These are phyloP conservation scores for Nicotiana obtusifolia DNA, from an alignment of 257 asterid species.

Conservation along the genomic window DNA sequence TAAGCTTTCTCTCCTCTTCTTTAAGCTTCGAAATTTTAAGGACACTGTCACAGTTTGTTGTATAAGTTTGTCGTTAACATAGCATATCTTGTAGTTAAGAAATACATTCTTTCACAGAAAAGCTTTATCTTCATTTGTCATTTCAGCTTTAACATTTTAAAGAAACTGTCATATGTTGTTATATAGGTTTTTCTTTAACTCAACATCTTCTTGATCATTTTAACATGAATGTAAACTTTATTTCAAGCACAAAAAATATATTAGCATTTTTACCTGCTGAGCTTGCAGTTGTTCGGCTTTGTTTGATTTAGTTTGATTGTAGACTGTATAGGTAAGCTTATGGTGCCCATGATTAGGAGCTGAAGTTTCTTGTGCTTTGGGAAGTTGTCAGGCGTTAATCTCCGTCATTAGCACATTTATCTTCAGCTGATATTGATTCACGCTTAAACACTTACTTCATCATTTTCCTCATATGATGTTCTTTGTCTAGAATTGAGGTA, in stretches of 20 bases:
- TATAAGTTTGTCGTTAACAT: not conserved
- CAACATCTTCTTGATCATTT: not conserved
- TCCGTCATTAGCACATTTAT: not conserved
- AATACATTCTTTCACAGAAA: not conserved
- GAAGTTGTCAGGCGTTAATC: not conserved
- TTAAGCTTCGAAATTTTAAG: not conserved
- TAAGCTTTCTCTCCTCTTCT: not conserved
- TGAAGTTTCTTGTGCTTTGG: not conserved
- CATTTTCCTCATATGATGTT: not conserved
- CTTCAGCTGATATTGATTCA: not conserved
- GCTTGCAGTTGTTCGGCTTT: not conserved
- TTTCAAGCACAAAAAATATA: not conserved
- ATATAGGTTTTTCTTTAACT: not conserved
- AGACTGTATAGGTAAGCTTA: not conserved
- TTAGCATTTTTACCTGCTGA: not conserved
- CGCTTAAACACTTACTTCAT: not conserved
- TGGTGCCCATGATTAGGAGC: not conserved
- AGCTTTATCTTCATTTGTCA: not conserved
- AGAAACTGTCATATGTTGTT: not conserved
- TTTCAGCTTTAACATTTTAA: not conserved
- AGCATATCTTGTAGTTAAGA: not conserved
- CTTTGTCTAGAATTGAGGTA: not conserved
- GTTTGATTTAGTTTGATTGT: not conserved
- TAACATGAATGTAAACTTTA: not conserved
- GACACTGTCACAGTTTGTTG: not conserved